A percentile compares a stretch with the other conserved stretches of the same genome.
phyloP scores from a whole-genome alignment of 108 stramenopile genomes.

The Pelagomonas calceolata region DNA sequence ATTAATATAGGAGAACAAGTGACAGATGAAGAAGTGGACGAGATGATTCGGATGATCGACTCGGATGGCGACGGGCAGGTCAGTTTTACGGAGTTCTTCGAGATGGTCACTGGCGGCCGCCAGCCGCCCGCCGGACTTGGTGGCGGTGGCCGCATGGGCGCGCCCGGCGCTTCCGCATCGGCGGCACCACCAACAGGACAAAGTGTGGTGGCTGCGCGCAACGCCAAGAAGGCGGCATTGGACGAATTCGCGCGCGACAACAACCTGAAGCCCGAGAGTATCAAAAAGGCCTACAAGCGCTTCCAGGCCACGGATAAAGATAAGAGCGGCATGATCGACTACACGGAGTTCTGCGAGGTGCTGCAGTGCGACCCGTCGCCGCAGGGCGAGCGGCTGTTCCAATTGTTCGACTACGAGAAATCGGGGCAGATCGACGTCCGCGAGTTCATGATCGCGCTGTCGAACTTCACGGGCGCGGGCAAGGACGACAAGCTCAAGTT shows the following conservation, averaged over 20 bases:
- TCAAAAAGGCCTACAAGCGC: conserved; percentile 69
- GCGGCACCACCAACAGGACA: conserved; percentile 36
- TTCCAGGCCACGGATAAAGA: conserved; percentile 70
- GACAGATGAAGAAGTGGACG: conserved; percentile 68
- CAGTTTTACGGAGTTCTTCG: conserved; percentile 61
- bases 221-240: conserved; percentile 44
- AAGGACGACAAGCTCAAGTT: conserved; percentile 74
- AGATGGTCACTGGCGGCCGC: conserved; percentile 57
- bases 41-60: conserved; percentile 72
- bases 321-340: conserved; percentile 67
- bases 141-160: conserved; percentile 18
- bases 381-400: conserved; percentile 61
- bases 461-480: conserved; percentile 61
- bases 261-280: conserved; percentile 67
- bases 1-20: conserved; percentile 64
- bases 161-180: conserved; percentile 5
- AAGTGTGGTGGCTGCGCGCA: conserved; percentile 44
- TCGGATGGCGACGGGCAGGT: conserved; percentile 65
- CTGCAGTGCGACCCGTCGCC: conserved; percentile 59
- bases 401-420: conserved; percentile 59
- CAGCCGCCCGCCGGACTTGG: conserved; percentile 53
- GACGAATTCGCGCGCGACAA: conserved; percentile 61
- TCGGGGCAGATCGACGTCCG: conserved; percentile 54
- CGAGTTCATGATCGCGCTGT: conserved; percentile 56
- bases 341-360: conserved; percentile 76